Base-by-base conservation (phyloP, 805 yeast genomes). In the Starmerella bombicola region DNA sequence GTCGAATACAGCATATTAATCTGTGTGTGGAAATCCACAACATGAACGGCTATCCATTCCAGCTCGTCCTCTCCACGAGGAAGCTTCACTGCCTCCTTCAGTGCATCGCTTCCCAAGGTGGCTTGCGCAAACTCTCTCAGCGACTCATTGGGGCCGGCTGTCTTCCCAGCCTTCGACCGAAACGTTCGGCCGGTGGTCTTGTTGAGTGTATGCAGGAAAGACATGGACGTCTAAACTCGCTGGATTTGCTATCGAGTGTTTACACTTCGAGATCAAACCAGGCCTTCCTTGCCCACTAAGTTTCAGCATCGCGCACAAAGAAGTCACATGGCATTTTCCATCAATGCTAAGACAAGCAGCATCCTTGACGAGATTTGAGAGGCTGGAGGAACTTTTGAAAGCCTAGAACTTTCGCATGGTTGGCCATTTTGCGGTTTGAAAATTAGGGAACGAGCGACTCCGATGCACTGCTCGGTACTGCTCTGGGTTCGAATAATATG, bases 11-110 rank as follows among this genome's bases (percentile, higher is more conserved):
- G 66, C 98, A 88, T 91, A 62, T 88, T 88, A 50, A 88, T 78
- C 59, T 88, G 98, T 59, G 86, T 86, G 64, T 82, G 88, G 57
- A 88, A 91, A 60, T 88, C 97, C 15, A 86, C 96, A n/a, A 88
- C 91, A 58, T 88, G 95, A 10, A 86, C 93, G 0, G 98, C 97
- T 42, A 88, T 63, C 98, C 98, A 88, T 59, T 88, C 98, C 53
- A 80, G 78, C 41, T 76, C 57, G 54, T 83, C 91, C 61, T 88
- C 98, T 46, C 91, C 97, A 51, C 73, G 80, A 15, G 98, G 98
- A 22, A 91, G 66, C 56, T 80, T 80, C 18, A 88, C 97, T 0
- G 97, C 97, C 60, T 84, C 93, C 20, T 81, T 80, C 48, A 91
- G 67, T 24, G 88, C 78, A 26, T 88, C 93, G 0, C 95, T 80